phyloP scores from a whole-genome alignment of 495 filamentous ascomycete species.

The Parathielavia hyrcaniae region DNA sequence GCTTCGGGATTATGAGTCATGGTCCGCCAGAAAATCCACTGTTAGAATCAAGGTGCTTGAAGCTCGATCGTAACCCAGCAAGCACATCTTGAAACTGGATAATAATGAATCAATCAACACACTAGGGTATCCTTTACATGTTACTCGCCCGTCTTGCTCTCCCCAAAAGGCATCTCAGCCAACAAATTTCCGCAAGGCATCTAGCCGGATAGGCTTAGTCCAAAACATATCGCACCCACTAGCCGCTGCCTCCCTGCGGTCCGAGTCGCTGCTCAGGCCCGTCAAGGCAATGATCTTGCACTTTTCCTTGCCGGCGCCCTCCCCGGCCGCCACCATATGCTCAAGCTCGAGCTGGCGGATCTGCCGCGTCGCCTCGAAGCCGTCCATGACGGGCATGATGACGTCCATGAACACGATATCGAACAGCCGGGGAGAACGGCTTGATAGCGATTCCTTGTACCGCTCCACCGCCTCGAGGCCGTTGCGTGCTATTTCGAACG shows the following conservation, averaged over 20 bases:
- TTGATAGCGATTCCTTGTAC: constrained; percentile 30
- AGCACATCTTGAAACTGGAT: too few species aligned
- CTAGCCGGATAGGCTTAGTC: too few species aligned
- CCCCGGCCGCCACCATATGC: too few species aligned
- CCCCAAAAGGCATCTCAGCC: background rate
- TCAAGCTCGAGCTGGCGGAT: constrained; percentile 49
- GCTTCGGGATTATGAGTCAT: too few species aligned
- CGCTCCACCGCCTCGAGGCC: constrained; percentile 41
- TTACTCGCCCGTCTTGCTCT: background rate
- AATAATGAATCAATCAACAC: too few species aligned
- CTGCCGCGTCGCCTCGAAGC: constrained; percentile 50
- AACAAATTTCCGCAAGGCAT: background rate
- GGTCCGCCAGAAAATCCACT: background rate
- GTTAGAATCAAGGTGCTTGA: too few species aligned
- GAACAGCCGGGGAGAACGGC: constrained; percentile 22
- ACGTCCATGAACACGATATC: constrained; percentile 60
- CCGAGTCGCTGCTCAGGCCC: constrained; percentile 56
- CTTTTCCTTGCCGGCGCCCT: background rate
- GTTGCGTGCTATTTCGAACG: constrained; percentile 38
- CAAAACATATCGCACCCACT: background rate
- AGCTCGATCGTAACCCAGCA: too few species aligned
- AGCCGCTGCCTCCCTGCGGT: constrained; percentile 52
- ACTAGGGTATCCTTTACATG: background rate
- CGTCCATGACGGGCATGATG: constrained; percentile 62
- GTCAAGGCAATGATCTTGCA: constrained; percentile 63